These are phyloP conservation scores for Metarhizium album DNA, from an alignment of 2,329 filamentous ascomycete species.

Conservation along the genomic window DNA sequence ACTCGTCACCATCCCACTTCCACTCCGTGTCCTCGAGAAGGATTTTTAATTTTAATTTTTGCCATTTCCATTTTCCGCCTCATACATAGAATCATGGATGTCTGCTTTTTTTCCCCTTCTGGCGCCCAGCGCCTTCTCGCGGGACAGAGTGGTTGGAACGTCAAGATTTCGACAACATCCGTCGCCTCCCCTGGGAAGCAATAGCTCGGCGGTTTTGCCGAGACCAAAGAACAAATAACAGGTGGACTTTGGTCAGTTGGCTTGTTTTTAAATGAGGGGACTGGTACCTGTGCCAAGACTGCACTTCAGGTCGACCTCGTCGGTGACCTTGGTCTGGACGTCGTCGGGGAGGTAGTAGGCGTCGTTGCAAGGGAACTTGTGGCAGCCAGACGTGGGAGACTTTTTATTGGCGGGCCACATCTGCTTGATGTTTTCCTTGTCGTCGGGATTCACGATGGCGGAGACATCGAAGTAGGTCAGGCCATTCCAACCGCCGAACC, in stretches of 20 bases:
- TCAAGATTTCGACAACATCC: neutral
- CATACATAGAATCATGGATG: slow-evolving; percentile 2
- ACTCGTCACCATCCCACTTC: neutral
- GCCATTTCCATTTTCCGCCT: neutral
- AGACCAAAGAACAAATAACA: neutral
- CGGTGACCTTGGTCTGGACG: slow-evolving; percentile 42
- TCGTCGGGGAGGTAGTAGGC: slow-evolving; percentile 44
- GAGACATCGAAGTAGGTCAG: slow-evolving; percentile 48
- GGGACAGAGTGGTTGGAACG: neutral
- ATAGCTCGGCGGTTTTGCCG: neutral
- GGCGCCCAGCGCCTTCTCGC: slow-evolving; percentile 1
- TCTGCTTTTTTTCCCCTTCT: neutral
- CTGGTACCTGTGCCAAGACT: slow-evolving; percentile 32
- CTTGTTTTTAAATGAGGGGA: too few relatives aligned
- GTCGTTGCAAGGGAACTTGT: slow-evolving; percentile 40
- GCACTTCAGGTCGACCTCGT: slow-evolving; percentile 37
- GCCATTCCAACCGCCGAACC: slow-evolving; percentile 36
- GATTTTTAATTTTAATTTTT: too few relatives aligned
- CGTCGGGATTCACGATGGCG: slow-evolving; percentile 42
- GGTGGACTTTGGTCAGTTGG: neutral
- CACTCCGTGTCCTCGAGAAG: neutral
- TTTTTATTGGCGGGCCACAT: slow-evolving; percentile 34
- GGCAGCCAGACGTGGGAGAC: slow-evolving; percentile 38
- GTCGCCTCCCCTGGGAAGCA: neutral
- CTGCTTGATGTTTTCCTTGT: slow-evolving; percentile 42